A percentile compares a stretch with the other conserved stretches of the same genome.
phyloP scores from a whole-genome alignment of 352 stramenopile genomes.

The Thalassiosira livingstoniorum region DNA sequence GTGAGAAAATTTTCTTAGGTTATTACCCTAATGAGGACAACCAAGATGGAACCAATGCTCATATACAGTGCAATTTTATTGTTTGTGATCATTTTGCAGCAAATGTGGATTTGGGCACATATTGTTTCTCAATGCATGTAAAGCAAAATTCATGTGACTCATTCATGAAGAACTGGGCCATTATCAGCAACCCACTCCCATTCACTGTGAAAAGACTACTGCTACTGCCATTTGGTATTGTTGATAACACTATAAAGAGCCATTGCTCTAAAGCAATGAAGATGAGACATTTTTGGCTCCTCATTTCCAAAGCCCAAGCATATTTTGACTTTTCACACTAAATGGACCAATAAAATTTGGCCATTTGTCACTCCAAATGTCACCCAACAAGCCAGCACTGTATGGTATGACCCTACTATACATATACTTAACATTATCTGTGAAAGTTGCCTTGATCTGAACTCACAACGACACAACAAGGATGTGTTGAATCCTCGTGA shows the following conservation, averaged over 20 bases:
- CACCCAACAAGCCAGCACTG: not conserved
- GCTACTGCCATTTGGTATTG: not conserved
- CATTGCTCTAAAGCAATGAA: not conserved
- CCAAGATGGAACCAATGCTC: too few relatives aligned
- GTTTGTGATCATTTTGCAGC: too few relatives aligned
- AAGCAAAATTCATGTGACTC: constrained; percentile 2
- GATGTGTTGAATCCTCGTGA: too few relatives aligned
- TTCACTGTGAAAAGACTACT: constrained; percentile 6
- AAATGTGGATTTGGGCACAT: too few relatives aligned
- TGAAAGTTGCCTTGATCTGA: not conserved
- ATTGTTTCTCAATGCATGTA: too few relatives aligned
- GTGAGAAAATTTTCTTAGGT: constrained; percentile 37
- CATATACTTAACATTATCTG: not conserved
- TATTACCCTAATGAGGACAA: not conserved
- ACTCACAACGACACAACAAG: too few relatives aligned
- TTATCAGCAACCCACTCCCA: too few relatives aligned
- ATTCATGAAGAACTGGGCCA: constrained; percentile 4
- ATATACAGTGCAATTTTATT: too few relatives aligned
- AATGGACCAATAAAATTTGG: not conserved
- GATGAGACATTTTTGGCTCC: constrained; percentile 4
- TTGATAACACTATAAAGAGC: constrained; percentile 4
- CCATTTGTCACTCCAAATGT: not conserved
- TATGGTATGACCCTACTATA: not conserved
- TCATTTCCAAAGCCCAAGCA: not conserved
- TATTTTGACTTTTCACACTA: not conserved